These are phyloP conservation scores for Amanita pallidorosea DNA, from an alignment of 768 basidiomycete species.

Conservation along the genomic window DNA sequence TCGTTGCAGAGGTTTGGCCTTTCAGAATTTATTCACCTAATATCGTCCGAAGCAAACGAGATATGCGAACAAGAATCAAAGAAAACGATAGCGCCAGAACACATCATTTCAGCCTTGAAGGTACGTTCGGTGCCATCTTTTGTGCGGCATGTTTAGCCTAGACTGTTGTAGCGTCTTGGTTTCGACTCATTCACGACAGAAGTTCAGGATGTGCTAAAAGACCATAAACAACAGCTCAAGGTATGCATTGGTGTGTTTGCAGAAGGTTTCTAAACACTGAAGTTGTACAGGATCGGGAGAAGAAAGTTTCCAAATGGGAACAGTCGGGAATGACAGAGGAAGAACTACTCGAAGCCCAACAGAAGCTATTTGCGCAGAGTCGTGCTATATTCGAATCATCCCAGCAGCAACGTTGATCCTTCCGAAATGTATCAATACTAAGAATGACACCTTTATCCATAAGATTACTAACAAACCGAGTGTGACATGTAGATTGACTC, in stretches of 20 bases:
- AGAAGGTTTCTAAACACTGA: background rate
- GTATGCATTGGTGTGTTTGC: conserved; percentile 28
- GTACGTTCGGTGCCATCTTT: conserved; percentile 49
- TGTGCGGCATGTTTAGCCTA: conserved; percentile 79
- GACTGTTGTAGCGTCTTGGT: conserved; percentile 36
- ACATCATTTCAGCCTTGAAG: conserved; percentile 87
- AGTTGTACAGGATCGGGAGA: background rate
- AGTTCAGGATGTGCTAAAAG: conserved; percentile 88
- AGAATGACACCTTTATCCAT: too few relatives aligned
- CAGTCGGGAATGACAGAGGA: conserved; percentile 57
- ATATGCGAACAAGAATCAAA: conserved; percentile 97
- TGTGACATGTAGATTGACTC: too few relatives aligned
- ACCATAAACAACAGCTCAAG: conserved; percentile 94
- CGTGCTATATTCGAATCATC: conserved; percentile 66
- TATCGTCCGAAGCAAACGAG: conserved; percentile 96
- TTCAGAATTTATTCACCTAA: conserved; percentile 93
- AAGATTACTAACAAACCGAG: too few relatives aligned
- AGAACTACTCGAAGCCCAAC: conserved; percentile 80
- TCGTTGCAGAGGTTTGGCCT: background rate
- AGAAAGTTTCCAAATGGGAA: too few relatives aligned
- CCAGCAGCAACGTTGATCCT: conserved; percentile 29
- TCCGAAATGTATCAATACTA: too few relatives aligned
- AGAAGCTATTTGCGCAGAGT: conserved; percentile 84
- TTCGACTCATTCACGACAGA: conserved; percentile 63
- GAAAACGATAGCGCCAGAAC: conserved; percentile 98